Conservation (phyloP, 495 filamentous ascomycete genomes). For the Cercophora scortea region DNA sequence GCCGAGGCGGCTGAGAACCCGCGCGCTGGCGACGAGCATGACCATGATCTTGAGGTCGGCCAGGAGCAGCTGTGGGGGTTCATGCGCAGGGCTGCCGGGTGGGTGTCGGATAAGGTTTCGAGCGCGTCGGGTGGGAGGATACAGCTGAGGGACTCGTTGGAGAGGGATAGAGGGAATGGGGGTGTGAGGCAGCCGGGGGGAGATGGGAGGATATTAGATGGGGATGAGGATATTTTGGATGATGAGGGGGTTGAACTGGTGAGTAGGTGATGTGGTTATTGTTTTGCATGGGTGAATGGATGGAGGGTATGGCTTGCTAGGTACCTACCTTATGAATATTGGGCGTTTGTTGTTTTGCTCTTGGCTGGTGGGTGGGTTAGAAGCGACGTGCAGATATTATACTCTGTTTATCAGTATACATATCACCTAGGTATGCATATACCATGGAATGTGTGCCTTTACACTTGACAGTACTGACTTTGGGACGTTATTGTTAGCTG, state of each 20-base stretch:
- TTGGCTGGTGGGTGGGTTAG: too few relatives aligned
- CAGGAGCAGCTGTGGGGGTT: constrained; percentile 66
- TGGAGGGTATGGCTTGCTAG: too few relatives aligned
- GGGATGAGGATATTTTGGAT: constrained; percentile 40
- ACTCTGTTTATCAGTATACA: too few relatives aligned
- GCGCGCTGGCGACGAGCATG: constrained; percentile 32
- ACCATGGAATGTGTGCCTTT: too few relatives aligned
- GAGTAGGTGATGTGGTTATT: constrained; percentile 6
- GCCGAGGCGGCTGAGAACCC: constrained; percentile 84
- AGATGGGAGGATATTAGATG: constrained; percentile 49
- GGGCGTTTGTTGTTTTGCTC: too few relatives aligned
- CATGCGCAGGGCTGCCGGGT: constrained; percentile 49
- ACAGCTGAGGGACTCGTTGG: constrained; percentile 27
- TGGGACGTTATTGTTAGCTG: too few relatives aligned
- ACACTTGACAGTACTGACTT: too few relatives aligned
- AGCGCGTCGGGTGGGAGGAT: constrained; percentile 42
- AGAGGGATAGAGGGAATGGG: constrained; percentile 12
- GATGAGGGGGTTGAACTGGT: constrained; percentile 59
- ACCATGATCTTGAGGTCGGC: constrained; percentile 31
- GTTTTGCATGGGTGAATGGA: background rate
- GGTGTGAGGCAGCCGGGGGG: constrained; percentile 8
- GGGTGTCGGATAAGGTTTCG: constrained; percentile 46
- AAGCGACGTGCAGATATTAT: too few relatives aligned
- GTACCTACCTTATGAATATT: too few relatives aligned
- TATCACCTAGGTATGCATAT: too few relatives aligned